phyloP scores from a whole-genome alignment of 768 basidiomycete species.

The Brasilioporus rufonigricans region DNA sequence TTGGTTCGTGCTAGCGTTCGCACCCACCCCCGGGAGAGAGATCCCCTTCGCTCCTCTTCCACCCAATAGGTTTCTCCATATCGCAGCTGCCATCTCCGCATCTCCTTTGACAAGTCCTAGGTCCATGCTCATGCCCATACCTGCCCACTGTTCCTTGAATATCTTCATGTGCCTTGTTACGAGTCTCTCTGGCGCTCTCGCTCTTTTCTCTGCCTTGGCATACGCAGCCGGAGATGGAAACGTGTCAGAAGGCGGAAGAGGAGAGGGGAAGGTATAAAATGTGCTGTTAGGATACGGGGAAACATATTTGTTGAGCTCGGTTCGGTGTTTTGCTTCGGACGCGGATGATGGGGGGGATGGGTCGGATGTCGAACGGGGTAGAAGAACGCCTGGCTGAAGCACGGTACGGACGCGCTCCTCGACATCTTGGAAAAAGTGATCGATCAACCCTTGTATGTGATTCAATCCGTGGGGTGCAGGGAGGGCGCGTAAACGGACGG shows the following conservation, averaged over 20 bases:
- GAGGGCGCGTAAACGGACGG: slow-evolving; percentile 82
- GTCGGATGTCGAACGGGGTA: slow-evolving; percentile 18
- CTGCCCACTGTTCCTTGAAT: slow-evolving; percentile 89
- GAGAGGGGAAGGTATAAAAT: slow-evolving; percentile 30
- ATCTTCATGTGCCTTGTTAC: slow-evolving; percentile 89
- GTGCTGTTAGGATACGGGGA: slow-evolving; percentile 24
- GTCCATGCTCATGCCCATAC: slow-evolving; percentile 77
- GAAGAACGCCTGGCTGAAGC: slow-evolving; percentile 53
- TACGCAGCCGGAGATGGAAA: slow-evolving; percentile 28
- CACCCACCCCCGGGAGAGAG: slow-evolving; percentile 27
- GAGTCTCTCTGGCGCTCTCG: slow-evolving; percentile 69
- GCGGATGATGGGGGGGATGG: slow-evolving; percentile 8
- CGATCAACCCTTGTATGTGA: slow-evolving; percentile 80
- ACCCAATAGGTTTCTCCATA: slow-evolving; percentile 92
- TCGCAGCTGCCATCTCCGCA: slow-evolving; percentile 76
- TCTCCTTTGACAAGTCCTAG: slow-evolving; percentile 74
- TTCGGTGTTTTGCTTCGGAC: slow-evolving; percentile 11
- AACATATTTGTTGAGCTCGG: slow-evolving; percentile 20
- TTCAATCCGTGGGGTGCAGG: slow-evolving; percentile 61
- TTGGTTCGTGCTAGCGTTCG: slow-evolving; percentile 4
- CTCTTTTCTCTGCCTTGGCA: slow-evolving; percentile 29
- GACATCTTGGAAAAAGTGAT: slow-evolving; percentile 94
- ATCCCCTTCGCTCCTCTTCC: slow-evolving; percentile 79
- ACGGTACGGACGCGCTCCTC: slow-evolving; percentile 86
- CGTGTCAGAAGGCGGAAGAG: slow-evolving; percentile 24